phyloP scores from a whole-genome alignment of 2,329 filamentous ascomycete genomes.

The Colletotrichum godetiae region DNA sequence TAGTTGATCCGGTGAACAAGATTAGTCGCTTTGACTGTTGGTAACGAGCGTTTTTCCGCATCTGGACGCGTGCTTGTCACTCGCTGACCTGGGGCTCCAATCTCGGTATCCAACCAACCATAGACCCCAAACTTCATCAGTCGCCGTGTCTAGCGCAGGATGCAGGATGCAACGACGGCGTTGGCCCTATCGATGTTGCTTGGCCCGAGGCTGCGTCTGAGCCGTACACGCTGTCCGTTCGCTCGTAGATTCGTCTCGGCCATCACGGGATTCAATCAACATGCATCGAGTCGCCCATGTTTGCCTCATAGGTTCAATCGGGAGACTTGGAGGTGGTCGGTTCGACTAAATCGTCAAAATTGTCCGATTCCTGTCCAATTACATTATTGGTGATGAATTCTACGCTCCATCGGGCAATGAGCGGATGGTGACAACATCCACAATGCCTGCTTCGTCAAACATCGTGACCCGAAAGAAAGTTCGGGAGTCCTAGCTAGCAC shows the following conservation, averaged over 20 bases:
- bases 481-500: not conserved
- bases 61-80: not conserved
- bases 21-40: not conserved
- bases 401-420: not conserved
- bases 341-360: not conserved
- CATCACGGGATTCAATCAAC: not conserved
- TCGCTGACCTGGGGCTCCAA: not conserved
- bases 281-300: not conserved
- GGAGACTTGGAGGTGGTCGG: not conserved
- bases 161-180: not conserved
- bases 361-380: not conserved
- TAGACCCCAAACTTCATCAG: not conserved
- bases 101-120: not conserved
- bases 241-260: not conserved
- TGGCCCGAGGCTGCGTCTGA: not conserved
- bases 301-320: not conserved
- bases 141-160: not conserved
- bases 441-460: not conserved
- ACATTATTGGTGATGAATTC: not conserved
- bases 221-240: not conserved
- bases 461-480: not conserved
- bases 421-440: not conserved
- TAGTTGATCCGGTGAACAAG: not conserved
- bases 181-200: not conserved
- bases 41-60: not conserved